Evolutionary conservation across 371 early-diverging fungal genomes (phyloP).

Genomic region (Lichtheimia hyalospora): DNA sequence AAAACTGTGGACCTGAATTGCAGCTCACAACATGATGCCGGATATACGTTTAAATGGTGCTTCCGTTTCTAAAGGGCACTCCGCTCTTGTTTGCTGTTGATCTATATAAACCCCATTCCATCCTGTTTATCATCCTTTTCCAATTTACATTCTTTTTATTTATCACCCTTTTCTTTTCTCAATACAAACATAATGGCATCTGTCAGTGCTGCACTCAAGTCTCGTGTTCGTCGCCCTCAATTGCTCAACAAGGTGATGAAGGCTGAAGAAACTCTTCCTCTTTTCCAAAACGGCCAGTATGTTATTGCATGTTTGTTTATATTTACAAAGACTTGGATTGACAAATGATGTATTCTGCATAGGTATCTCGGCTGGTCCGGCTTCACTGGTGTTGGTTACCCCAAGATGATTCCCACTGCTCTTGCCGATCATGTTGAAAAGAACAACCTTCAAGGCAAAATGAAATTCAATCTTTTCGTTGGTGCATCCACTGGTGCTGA

Average conservation of each 20-base stretch:
- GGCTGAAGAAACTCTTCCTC: conserved; percentile 44
- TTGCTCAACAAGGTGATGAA: conserved; percentile 48
- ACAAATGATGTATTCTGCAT: background rate
- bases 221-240: conserved; percentile 51
- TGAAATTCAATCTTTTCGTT: conserved; percentile 55
- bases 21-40: no score
- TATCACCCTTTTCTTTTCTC: conserved; percentile 1
- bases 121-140: no score
- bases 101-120: no score
- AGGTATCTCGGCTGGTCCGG: conserved; percentile 55
- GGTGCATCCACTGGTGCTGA: conserved; percentile 54
- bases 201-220: conserved; percentile 45
- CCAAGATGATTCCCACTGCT: conserved; percentile 51
- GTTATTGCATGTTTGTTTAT: conserved; percentile 9
- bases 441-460: conserved; percentile 51
- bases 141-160: no score
- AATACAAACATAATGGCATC: conserved; percentile 32
- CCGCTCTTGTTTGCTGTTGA: no score
- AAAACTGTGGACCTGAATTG: no score
- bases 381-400: conserved; percentile 57
- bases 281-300: conserved; percentile 53
- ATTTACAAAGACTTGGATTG: background rate
- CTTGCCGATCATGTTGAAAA: conserved; percentile 55
- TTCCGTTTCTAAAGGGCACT: no score
- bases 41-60: no score